A percentile compares a stretch with the other conserved stretches of the same genome.
Evolutionary conservation across 345 rosid genomes (phyloP).

Genomic region (Gossypium turneri): DNA sequence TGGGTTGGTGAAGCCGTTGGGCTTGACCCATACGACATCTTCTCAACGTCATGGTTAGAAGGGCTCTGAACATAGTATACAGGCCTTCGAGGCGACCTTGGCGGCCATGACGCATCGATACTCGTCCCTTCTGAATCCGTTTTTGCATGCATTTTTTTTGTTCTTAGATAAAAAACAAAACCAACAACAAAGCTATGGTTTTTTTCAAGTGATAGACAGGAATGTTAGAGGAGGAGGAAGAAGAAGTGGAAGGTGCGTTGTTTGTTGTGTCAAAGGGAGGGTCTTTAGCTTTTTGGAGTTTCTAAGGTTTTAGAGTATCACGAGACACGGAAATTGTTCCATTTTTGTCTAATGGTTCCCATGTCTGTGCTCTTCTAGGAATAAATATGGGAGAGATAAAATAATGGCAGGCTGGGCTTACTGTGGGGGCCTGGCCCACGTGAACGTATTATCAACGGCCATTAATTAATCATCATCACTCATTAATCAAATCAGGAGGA

Average conservation of each 20-base stretch:
- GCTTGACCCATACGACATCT: slow-evolving; percentile 92
- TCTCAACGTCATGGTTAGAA: slow-evolving; percentile 88
- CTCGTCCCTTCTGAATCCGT: slow-evolving; percentile 93
- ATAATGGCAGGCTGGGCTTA: slow-evolving; percentile 1
- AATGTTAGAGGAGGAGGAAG: background rate
- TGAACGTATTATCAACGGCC: background rate
- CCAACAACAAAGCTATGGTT: background rate
- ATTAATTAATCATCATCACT: background rate
- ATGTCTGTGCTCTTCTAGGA: background rate
- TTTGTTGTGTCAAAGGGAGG: background rate
- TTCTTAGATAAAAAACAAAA: background rate
- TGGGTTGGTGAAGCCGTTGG: slow-evolving; percentile 71
- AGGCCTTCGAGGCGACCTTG: slow-evolving; percentile 62
- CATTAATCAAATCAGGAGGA: background rate
- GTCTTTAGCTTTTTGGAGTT: background rate
- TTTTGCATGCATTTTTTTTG: slow-evolving; percentile 66
- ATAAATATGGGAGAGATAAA: background rate
- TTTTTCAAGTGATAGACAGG: background rate
- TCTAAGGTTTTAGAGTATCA: background rate
- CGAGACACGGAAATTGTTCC: background rate
- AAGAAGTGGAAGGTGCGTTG: background rate
- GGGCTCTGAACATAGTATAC: slow-evolving; percentile 95
- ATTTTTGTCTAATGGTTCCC: background rate
- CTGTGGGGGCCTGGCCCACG: background rate
- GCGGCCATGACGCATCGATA: slow-evolving; percentile 59